These are phyloP conservation scores for Penicillium angulare DNA, from an alignment of 495 filamentous ascomycete species.

Conservation along the genomic window DNA sequence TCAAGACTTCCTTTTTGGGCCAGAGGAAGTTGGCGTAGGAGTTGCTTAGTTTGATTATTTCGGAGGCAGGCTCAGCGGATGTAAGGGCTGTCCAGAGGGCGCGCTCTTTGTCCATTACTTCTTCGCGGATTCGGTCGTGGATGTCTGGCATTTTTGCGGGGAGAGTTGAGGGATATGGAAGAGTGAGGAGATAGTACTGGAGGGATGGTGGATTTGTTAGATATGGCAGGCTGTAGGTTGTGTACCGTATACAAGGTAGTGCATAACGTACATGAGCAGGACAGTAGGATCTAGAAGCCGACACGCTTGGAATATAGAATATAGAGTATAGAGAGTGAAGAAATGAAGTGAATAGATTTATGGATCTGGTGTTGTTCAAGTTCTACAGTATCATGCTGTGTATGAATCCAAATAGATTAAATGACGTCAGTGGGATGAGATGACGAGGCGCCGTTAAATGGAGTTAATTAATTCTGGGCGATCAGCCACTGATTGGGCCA, in stretches of 20 bases:
- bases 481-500: conserved; percentile 1
- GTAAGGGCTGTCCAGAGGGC: conserved; percentile 45
- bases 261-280: no score
- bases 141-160: conserved; percentile 34
- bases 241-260: no score
- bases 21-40: conserved; percentile 38
- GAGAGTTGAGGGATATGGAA: neutral
- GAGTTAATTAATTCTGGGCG: neutral
- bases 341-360: no score
- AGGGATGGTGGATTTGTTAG: no score
- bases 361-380: no score
- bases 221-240: no score
- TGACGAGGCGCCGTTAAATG: neutral
- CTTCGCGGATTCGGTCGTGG: conserved; percentile 45
- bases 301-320: no score
- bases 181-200: no score
- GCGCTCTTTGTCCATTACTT: conserved; percentile 39
- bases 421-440: conserved; percentile 5
- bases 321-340: no score
- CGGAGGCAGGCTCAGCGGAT: conserved; percentile 41
- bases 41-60: conserved; percentile 38
- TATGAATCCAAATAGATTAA: neutral
- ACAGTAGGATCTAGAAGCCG: no score
- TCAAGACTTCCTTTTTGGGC: conserved; percentile 36
- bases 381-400: no score